These are phyloP conservation scores for Pichia rugopelliculosa DNA, from an alignment of 805 yeast species.

Conservation along the genomic window DNA sequence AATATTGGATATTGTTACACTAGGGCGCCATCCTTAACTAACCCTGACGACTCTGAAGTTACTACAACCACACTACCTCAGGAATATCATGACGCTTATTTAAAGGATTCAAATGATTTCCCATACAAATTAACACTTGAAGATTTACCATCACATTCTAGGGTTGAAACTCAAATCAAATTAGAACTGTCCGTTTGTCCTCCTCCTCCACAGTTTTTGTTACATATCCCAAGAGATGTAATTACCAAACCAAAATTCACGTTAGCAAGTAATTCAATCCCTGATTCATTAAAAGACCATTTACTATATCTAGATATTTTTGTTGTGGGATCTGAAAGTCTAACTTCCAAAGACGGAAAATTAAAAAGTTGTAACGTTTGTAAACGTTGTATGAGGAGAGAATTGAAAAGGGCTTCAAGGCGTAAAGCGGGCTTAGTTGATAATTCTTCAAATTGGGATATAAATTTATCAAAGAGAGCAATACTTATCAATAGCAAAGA, in stretches of 20 bases:
- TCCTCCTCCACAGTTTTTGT: slow-evolving; percentile 61
- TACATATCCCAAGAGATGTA: slow-evolving; percentile 82
- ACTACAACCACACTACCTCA: slow-evolving; percentile 24
- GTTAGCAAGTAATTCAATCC: slow-evolving; percentile 41
- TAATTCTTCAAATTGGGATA: slow-evolving; percentile 73
- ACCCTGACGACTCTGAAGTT: slow-evolving; percentile 20
- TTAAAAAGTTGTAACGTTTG: slow-evolving; percentile 64
- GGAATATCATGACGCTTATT: slow-evolving; percentile 20
- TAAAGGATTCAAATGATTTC: slow-evolving; percentile 21
- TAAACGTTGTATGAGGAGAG: slow-evolving; percentile 83
- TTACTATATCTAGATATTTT: slow-evolving; percentile 68
- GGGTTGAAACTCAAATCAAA: slow-evolving; percentile 95
- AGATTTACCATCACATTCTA: slow-evolving; percentile 70
- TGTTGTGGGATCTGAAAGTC: slow-evolving; percentile 40
- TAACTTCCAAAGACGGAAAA: slow-evolving; percentile 8
- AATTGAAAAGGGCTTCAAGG: slow-evolving; percentile 88
- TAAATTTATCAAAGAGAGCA: slow-evolving; percentile 68
- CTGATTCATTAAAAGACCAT: slow-evolving; percentile 42
- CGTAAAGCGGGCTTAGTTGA: slow-evolving; percentile 73
- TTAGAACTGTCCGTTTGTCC: slow-evolving; percentile 62
- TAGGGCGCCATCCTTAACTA: slow-evolving; percentile 5
- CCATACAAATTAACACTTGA: slow-evolving; percentile 46
- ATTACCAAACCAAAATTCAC: slow-evolving; percentile 83
- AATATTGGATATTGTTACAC: slow-evolving; percentile 19
- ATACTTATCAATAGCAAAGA: slow-evolving; percentile 89